Evolutionary conservation across 2,329 filamentous ascomycete genomes (phyloP).

Genomic region (Alternaria brassicae): DNA sequence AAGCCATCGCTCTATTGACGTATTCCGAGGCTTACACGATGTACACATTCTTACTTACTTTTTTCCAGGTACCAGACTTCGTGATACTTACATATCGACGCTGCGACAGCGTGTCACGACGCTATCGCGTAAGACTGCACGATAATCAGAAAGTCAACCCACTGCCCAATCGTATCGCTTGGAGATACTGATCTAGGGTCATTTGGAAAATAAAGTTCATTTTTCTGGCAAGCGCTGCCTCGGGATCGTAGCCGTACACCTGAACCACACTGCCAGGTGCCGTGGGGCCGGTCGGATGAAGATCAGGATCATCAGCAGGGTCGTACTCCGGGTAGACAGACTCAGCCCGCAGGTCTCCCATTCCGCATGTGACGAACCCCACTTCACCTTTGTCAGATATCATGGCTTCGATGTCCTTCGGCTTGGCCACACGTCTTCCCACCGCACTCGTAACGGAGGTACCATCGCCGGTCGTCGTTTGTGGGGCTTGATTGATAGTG

Average conservation of each 20-base stretch:
- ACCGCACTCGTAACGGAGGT: neutral
- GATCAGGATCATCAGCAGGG: neutral
- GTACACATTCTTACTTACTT: neutral
- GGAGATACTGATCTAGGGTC: fast-evolving
- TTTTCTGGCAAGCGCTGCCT: no score
- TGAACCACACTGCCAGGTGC: neutral
- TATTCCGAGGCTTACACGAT: neutral
- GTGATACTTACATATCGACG: neutral
- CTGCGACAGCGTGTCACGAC: neutral
- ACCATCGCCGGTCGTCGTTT: fast-evolving
- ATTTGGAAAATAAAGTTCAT: neutral
- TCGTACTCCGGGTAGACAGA: neutral
- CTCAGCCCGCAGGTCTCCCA: no score
- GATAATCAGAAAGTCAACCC: neutral
- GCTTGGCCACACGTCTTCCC: no score
- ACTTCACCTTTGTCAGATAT: neutral
- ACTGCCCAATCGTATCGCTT: neutral
- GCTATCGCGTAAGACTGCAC: neutral
- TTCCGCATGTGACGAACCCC: neutral
- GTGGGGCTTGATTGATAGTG: neutral
- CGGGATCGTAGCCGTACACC: neutral
- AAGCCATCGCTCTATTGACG: neutral
- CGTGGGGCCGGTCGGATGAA: neutral
- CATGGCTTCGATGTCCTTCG: neutral
- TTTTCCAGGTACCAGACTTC: neutral